Conservation (phyloP, 1,284 basidiomycete species). For the Chalciporus sp. region DNA sequence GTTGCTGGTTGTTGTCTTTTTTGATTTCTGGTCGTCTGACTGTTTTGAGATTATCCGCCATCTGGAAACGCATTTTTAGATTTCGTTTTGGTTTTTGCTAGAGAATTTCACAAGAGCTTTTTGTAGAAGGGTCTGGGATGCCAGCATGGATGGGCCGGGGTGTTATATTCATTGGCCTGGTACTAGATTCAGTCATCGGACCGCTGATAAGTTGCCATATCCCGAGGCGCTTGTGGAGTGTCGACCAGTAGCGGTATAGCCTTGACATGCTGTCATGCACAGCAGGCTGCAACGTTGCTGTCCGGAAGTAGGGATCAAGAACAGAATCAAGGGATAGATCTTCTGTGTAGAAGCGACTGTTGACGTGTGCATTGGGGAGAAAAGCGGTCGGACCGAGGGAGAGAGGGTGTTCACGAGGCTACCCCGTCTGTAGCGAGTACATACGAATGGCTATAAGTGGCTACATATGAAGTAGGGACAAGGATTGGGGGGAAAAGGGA, state of each 20-base stretch:
- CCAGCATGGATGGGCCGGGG: background rate
- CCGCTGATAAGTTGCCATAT: constrained; percentile 13
- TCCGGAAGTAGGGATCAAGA: constrained; percentile 1
- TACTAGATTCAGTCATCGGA: constrained; percentile 6
- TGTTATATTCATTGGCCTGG: constrained; percentile 4
- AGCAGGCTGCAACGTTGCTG: constrained; percentile 27
- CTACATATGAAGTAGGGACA: background rate
- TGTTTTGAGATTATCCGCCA: background rate
- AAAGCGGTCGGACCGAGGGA: background rate
- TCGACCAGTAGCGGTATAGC: constrained; percentile 23
- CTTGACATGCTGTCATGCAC: constrained; percentile 26
- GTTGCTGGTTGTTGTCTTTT: constrained; percentile 2
- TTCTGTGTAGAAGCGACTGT: constrained; percentile 13
- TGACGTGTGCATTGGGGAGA: constrained; percentile 8
- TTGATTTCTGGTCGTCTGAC: constrained; percentile 4
- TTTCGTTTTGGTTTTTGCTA: background rate
- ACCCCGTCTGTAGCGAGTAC: background rate
- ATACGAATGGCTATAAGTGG: background rate
- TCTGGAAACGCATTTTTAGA: constrained; percentile 12
- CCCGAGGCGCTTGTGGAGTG: constrained; percentile 14
- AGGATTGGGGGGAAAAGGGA: background rate
- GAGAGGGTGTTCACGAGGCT: background rate
- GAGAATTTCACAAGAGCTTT: background rate
- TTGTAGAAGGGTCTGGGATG: constrained; percentile 10
- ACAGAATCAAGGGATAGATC: no score